Base-by-base conservation (phyloP, 495 filamentous ascomycete species). In the Trichoderma asperelloides region DNA sequence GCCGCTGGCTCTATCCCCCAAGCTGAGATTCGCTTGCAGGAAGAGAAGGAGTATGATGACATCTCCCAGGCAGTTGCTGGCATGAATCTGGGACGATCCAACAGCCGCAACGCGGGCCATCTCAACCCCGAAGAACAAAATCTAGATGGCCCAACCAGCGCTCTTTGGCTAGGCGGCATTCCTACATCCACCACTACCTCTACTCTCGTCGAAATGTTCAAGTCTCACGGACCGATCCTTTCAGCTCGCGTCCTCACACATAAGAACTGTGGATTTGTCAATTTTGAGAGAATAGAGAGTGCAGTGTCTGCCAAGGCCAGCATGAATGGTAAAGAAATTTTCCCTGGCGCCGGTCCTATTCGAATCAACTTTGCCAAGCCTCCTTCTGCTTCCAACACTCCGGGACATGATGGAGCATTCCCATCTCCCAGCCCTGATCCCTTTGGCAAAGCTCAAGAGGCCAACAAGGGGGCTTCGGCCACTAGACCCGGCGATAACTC, bases 261-360 rank as follows among this genome's bases (percentile, higher is more conserved):
- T 81, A 98, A 98, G 85, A 98, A 96, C 74, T 98, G 95, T 75
- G 95, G 95, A 7, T 98, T 98, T 71, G 93, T 98, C 74, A 98
- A 98, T 76, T 98, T 96, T 71, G 91, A 97, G 78, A 86, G 85
- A 70, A 75, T 93, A 28, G 91, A 96, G 40, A 96, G 91, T 73
- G 96, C 95, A 62, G 90, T 96, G 37, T 85, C 90, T 66, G 96
- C 95, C 5, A 96, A 91, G 73, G 86, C 86, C 23, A 81, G 87
- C 73, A 88, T 96, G 74, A 97, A 97, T 72, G 93, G 93, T 69
- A 97, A 96, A 78, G 95, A 98, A 75, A 96, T 98, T 63, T 98
- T 98, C 80, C 96, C 95, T 9, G 96, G 95, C 60, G 93, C 93
- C 67, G 95, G 96, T 18, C 93, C 95, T 15, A 90, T 97, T 55